A percentile compares a stretch with the other conserved stretches of the same genome.
Conservation (phyloP, 2,329 filamentous ascomycete genomes). For the Ceratocystis albifundus region DNA sequence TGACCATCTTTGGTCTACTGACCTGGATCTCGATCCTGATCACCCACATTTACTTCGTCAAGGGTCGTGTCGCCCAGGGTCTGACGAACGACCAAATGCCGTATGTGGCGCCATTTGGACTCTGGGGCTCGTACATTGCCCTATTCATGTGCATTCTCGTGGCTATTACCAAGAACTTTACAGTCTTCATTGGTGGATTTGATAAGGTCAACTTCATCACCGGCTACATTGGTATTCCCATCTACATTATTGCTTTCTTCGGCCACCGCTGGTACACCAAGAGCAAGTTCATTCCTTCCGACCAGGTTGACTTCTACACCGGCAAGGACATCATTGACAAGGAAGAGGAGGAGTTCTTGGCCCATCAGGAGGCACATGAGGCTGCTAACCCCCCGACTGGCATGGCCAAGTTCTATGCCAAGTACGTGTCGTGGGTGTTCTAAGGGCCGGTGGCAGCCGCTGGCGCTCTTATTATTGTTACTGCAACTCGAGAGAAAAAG, state of each 20-base stretch:
- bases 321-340: conserved; percentile 63
- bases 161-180: conserved; percentile 71
- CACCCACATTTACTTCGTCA: conserved; percentile 55
- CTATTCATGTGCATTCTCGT: conserved; percentile 62
- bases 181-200: conserved; percentile 49
- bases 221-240: conserved; percentile 63
- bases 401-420: conserved; percentile 22
- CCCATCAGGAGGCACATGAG: conserved; percentile 28
- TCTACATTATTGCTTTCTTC: conserved; percentile 58
- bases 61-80: conserved; percentile 49
- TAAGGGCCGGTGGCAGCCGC: conserved; percentile 6
- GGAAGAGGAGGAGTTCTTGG: conserved; percentile 59
- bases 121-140: conserved; percentile 54
- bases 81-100: conserved; percentile 45
- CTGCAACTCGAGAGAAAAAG: too few relatives aligned
- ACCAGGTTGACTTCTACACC: conserved; percentile 56
- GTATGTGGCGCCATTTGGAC: conserved; percentile 61
- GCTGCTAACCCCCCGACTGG: conserved; percentile 24
- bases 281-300: conserved; percentile 43
- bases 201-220: conserved; percentile 59
- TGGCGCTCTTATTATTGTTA: not conserved
- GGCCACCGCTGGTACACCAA: conserved; percentile 52
- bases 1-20: conserved; percentile 54
- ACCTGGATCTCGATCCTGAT: conserved; percentile 59
- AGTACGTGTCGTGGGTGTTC: conserved; percentile 24